Percentiles rank a stretch among this genome's conserved stretches.
Conservation (phyloP, 129 eudicot genomes). For the Calendula officinalis region DNA sequence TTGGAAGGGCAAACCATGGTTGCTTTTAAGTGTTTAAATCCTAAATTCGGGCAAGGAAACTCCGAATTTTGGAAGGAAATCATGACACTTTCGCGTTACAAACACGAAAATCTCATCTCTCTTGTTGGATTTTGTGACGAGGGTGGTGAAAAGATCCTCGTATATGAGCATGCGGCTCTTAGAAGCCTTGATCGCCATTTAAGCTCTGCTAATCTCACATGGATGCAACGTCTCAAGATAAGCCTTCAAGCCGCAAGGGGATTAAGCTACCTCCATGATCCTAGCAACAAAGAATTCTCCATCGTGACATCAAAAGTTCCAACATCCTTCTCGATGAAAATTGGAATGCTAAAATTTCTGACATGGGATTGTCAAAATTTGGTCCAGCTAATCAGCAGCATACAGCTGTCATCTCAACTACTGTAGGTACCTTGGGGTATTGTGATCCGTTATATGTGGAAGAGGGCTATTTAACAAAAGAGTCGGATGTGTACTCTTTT, state of each 20-base stretch:
- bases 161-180: background rate
- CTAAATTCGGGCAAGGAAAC: background rate
- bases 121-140: background rate
- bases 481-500: conserved; percentile 1
- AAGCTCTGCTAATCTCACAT: background rate
- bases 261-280: background rate
- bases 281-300: background rate
- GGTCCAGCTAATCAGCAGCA: conserved; percentile 5
- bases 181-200: background rate
- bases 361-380: background rate
- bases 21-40: background rate
- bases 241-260: background rate
- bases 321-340: background rate
- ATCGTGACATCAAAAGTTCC: background rate
- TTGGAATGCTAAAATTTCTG: background rate
- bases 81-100: background rate
- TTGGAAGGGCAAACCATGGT: background rate
- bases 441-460: background rate
- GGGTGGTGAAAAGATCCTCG: background rate
- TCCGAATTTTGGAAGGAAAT: background rate
- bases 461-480: background rate
- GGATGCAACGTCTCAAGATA: conserved; percentile 5
- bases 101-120: background rate
- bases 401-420: background rate
- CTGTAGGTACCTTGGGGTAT: background rate